These are phyloP conservation scores for Murraya koenigii DNA, from an alignment of 345 rosid species.

Conservation along the genomic window DNA sequence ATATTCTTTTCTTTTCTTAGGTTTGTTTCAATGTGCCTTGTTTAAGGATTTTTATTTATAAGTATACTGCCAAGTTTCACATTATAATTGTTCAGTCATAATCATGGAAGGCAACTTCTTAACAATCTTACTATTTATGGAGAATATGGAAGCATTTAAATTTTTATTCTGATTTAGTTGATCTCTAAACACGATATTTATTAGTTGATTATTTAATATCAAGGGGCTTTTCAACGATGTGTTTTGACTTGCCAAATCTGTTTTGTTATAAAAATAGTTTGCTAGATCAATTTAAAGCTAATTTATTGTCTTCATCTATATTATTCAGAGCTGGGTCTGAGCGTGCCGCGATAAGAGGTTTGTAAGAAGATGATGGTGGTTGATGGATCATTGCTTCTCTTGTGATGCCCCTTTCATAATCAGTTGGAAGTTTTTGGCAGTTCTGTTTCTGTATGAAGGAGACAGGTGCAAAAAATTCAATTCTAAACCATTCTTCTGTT, in stretches of 20 bases:
- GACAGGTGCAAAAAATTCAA: constrained; percentile 9
- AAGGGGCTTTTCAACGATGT: not conserved
- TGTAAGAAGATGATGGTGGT: constrained; percentile 15
- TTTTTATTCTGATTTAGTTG: not conserved
- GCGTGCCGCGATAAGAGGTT: constrained; percentile 72
- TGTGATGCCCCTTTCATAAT: constrained; percentile 8
- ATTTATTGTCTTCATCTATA: constrained; percentile 9
- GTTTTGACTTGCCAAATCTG: not conserved
- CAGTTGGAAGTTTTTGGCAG: constrained; percentile 2
- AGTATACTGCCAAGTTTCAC: not conserved
- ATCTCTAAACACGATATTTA: not conserved
- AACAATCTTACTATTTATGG: not conserved
- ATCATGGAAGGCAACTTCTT: not conserved
- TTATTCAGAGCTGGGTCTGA: constrained; percentile 66
- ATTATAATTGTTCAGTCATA: not conserved
- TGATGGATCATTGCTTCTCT: constrained; percentile 8
- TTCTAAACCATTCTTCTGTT: not conserved
- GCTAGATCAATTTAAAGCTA: constrained; percentile 5
- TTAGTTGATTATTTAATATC: not conserved
- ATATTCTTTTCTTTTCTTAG: not conserved
- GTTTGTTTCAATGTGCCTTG: not conserved
- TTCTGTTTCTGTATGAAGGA: constrained; percentile 1
- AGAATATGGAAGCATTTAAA: not conserved
- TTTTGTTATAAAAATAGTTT: not conserved
- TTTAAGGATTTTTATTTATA: not conserved